These are phyloP conservation scores for Xylogone sp. DNA, from an alignment of 2,329 filamentous ascomycete genomes.

Conservation along the genomic window DNA sequence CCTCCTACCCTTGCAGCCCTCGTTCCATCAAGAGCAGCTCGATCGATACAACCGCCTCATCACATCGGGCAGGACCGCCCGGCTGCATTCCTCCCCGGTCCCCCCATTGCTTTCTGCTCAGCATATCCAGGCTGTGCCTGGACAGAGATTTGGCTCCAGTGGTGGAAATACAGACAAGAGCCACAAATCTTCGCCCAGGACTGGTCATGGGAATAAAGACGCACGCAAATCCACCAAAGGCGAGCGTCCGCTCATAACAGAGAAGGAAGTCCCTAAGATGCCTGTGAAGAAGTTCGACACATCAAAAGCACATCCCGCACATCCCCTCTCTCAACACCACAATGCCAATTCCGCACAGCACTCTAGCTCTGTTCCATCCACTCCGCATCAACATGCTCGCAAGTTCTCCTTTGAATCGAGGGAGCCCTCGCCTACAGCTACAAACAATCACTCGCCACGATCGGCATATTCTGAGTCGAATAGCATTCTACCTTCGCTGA, in stretches of 20 bases:
- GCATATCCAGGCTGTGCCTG: slow-evolving; percentile 50
- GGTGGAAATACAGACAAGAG: slow-evolving; percentile 24
- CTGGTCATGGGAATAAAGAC: slow-evolving; percentile 56
- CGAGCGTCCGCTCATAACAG: slow-evolving; percentile 58
- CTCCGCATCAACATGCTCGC: slow-evolving; percentile 82
- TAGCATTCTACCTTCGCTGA: slow-evolving; percentile 64
- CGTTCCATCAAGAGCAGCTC: slow-evolving; percentile 58
- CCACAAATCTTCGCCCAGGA: slow-evolving; percentile 45
- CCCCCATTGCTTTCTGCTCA: slow-evolving; percentile 52
- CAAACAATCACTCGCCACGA: slow-evolving; percentile 77
- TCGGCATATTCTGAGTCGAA: slow-evolving; percentile 90
- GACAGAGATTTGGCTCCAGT: slow-evolving; percentile 51
- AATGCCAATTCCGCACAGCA: slow-evolving; percentile 54
- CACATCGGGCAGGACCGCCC: slow-evolving; percentile 44
- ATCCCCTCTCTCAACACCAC: slow-evolving; percentile 37
- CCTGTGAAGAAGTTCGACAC: slow-evolving; percentile 27
- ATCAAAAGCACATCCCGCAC: slow-evolving; percentile 21
- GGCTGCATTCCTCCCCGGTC: slow-evolving; percentile 52
- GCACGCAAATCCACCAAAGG: slow-evolving; percentile 53
- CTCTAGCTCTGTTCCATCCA: slow-evolving; percentile 89
- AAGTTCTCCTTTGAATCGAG: slow-evolving; percentile 77
- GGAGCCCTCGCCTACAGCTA: slow-evolving; percentile 74
- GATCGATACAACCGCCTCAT: slow-evolving; percentile 64
- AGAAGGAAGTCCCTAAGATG: slow-evolving; percentile 44
- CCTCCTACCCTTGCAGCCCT: slow-evolving; percentile 54